Evolutionary conservation across 352 stramenopile genomes (phyloP).

Genomic region (Labyrinthula sp.): DNA sequence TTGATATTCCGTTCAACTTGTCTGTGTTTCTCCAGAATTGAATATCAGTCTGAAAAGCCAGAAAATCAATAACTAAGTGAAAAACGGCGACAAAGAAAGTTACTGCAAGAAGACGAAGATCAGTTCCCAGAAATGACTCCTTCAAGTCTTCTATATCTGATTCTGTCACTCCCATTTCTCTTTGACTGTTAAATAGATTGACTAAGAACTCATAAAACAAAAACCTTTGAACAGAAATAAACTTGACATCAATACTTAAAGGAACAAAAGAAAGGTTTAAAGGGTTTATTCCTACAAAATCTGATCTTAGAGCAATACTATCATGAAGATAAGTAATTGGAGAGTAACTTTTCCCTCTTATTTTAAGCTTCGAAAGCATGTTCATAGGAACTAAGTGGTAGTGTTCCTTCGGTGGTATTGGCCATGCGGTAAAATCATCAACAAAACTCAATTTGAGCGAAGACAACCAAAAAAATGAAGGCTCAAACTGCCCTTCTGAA

Average conservation of each 20-base stretch:
- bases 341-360: no score
- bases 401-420: no score
- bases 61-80: slow-evolving; percentile 92
- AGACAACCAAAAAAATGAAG: no score
- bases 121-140: slow-evolving; percentile 47
- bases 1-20: slow-evolving; percentile 66
- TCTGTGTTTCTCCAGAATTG: slow-evolving; percentile 94
- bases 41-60: slow-evolving; percentile 97
- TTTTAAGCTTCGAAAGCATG: no score
- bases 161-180: slow-evolving; percentile 6
- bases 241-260: slow-evolving; percentile 9
- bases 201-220: slow-evolving; percentile 24
- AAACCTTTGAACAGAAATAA: slow-evolving; percentile 16
- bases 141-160: slow-evolving; percentile 26
- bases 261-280: no score
- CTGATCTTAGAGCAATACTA: no score
- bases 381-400: no score
- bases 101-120: slow-evolving; percentile 76
- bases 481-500: no score
- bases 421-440: no score
- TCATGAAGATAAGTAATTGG: no score
- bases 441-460: no score
- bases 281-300: no score
- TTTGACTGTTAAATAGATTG: slow-evolving; percentile 6
- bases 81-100: slow-evolving; percentile 79